phyloP scores from a whole-genome alignment of 1,139 yeast genomes.

The Yamadazyma epiphylla region DNA sequence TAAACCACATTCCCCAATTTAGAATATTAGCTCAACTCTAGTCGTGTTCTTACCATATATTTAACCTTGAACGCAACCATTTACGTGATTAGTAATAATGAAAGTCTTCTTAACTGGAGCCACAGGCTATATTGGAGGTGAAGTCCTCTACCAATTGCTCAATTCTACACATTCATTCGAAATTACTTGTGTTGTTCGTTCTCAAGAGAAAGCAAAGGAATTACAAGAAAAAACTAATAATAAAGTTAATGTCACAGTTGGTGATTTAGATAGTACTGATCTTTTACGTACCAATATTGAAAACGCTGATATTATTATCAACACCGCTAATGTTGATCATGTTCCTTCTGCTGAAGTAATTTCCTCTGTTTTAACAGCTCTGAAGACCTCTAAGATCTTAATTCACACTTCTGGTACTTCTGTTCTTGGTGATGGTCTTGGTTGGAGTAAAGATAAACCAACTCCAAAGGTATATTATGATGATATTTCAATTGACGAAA shows the following conservation, averaged over 20 bases:
- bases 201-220: slow-evolving; percentile 19
- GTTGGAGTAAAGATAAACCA: slow-evolving; percentile 16
- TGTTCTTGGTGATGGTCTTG: slow-evolving; percentile 24
- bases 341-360: slow-evolving; percentile 26
- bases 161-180: slow-evolving; percentile 12
- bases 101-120: slow-evolving; percentile 28
- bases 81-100: slow-evolving; percentile 1
- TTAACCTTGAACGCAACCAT: no score
- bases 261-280: slow-evolving; percentile 20
- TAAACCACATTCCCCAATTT: no score
- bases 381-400: slow-evolving; percentile 21
- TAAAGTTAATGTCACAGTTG: slow-evolving; percentile 14
- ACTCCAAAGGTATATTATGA: slow-evolving; percentile 27
- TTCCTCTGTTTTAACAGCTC: slow-evolving; percentile 13
- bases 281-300: slow-evolving; percentile 18
- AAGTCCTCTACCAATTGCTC: slow-evolving; percentile 22
- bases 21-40: no score
- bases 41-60: no score
- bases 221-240: slow-evolving; percentile 14
- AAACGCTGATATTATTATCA: slow-evolving; percentile 26
- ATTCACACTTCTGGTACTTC: slow-evolving; percentile 42
- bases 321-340: slow-evolving; percentile 37
- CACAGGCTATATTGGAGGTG: slow-evolving; percentile 40
- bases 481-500: slow-evolving; percentile 22
- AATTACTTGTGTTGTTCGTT: slow-evolving; percentile 23